Base-by-base conservation (phyloP, 1,284 basidiomycete genomes). In the Leucoagaricus sp. region DNA sequence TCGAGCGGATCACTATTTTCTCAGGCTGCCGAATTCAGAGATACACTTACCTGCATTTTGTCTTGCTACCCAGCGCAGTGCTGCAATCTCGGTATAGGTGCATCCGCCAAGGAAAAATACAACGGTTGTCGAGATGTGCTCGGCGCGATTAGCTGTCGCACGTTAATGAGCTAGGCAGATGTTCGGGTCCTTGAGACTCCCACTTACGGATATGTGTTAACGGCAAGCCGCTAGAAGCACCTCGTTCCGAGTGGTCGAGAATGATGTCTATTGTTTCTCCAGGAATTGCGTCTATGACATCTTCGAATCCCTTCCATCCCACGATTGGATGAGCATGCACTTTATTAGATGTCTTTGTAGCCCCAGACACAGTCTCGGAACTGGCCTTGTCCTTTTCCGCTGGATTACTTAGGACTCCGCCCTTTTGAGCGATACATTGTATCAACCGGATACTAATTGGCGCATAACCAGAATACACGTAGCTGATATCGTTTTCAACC, bases 61-160 rank as follows among this genome's bases (percentile, higher is more conserved):
- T 64, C 85, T 81, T 58, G 85, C 83, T 70, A 96, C 90, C 89
- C 94, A 97, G 66, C 97, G 80, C 63, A 99, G 71, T 8, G 96
- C 96, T 19, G 96, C 89, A 54, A 99, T 92, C 76, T 99, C 97
- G 6, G 96, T 96, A 66, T 93, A 97, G 5, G 97, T 99, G 69
- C 96, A 96, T 2, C 97, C 97, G 33, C 97, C 97, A n/a, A 99
- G 75, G 83, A 98, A 98, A 75, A 98, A 98, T 9, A 99, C 92
- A 21, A 97, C 84, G 1, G 94, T 98, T 2, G 91, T 97, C 2
- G 83, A 86, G 4, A 82, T 73, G 60, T 77, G 78, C 61, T 83
- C 83, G 57, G 17, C 13, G 4, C 26, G 26, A 29, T 41, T 47
- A 23, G 33, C 49, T 57, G 15, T 36, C 36, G 19, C 4, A 36